Evolutionary conservation across 2,329 filamentous ascomycete species (phyloP), one percentile per base, ranked within the genome.

Genomic region (Cercospora berteroae): DNA sequence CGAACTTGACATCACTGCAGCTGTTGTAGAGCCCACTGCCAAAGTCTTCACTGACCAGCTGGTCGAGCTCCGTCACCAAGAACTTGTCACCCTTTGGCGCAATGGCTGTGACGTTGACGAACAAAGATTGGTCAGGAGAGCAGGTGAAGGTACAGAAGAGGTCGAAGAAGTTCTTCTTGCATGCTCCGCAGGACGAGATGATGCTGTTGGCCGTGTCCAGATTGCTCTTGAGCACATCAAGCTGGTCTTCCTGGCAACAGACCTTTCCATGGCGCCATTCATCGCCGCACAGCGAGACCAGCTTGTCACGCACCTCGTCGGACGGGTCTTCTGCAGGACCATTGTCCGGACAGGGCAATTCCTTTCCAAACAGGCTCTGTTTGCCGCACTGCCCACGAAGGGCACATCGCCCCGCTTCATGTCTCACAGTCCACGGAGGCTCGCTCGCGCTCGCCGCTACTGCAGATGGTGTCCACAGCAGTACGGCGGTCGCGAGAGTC

Each of bases 1-100:
- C 95, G 75, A 98, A 97, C 78, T 99, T 99, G 80, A 99, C 94
- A 79, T 99, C 93, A 81, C 98, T 98, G 83, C 95, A 99, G 81
- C 95, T 99, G 80, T 97, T 87, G 78, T 94, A 99, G 82, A 99
- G 96, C 1, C 91, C 93, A 8, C 87, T 85, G 52, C 93, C 94
- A 78, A 96, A 98, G 63, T 90, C 85, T 65, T 93, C 85, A 2
- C 93, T 92, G 73, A 97, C 88, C 5, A 98, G 83, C 76, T 97
- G 94, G 76, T 97, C 94, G 23, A 99, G 82, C 81, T 97, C 93
- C 1, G 91, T 93, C 13, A 97, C 93, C n/a, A 93, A 80, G 66
- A 82, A 81, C 72, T 89, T 89, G 79, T 85, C 77, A 70, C 82
- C 79, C 79, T 84, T 92, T 23, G 85, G 79, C 70, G 87, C 86